phyloP scores from a whole-genome alignment of 202 grass and related monocot genomes.

The Musa balbisiana region DNA sequence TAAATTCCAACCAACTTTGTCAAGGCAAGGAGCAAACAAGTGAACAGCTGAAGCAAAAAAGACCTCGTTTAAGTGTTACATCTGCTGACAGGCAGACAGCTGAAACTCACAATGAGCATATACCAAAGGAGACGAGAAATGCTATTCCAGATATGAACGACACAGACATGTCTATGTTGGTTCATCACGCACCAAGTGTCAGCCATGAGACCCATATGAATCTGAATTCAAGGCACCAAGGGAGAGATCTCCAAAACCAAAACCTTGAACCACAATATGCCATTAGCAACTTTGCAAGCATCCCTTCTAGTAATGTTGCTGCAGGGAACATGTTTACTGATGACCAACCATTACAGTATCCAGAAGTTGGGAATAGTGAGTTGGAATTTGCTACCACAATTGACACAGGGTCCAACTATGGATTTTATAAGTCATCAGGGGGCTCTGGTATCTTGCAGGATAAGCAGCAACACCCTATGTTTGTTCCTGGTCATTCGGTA shows the following conservation, averaged over 20 bases:
- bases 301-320: conserved; percentile 29
- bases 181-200: conserved; percentile 31
- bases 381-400: conserved; percentile 36
- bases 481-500: conserved; percentile 42
- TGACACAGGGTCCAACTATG: conserved; percentile 25
- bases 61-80: conserved; percentile 14
- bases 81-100: conserved; percentile 28
- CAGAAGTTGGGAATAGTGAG: conserved; percentile 28
- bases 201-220: conserved; percentile 24
- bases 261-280: conserved; percentile 26
- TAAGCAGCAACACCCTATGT: conserved; percentile 35
- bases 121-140: conserved; percentile 30
- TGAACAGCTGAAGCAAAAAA: conserved; percentile 44
- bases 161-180: conserved; percentile 30
- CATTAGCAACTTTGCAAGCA: conserved; percentile 25
- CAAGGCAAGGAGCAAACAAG: conserved; percentile 24
- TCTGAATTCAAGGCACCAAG: conserved; percentile 36
- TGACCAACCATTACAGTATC: conserved; percentile 30
- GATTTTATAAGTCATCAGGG: conserved; percentile 36
- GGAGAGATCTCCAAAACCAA: conserved; percentile 32
- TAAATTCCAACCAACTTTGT: conserved; percentile 25
- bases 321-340: conserved; percentile 43
- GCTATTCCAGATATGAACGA: conserved; percentile 62
- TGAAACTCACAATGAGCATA: conserved; percentile 23
- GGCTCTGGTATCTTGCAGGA: conserved; percentile 27